These are phyloP conservation scores for Ganoderma leucocontextum DNA, from an alignment of 1,284 basidiomycete species.

Conservation along the genomic window DNA sequence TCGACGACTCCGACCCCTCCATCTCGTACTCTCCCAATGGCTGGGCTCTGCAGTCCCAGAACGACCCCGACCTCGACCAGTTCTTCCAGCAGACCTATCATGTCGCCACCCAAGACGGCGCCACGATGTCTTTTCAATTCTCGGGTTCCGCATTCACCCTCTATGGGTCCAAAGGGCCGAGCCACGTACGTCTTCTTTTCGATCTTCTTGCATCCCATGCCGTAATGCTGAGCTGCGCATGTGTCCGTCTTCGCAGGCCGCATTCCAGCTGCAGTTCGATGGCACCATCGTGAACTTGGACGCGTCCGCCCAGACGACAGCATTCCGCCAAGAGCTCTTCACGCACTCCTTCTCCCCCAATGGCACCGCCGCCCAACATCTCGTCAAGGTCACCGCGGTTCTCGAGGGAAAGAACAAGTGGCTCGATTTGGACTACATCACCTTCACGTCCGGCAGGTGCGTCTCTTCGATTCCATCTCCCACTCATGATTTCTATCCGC, in stretches of 20 bases:
- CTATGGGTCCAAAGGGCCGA: constrained; percentile 41
- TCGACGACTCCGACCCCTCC: constrained; percentile 41
- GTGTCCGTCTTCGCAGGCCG: constrained; percentile 29
- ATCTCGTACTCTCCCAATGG: constrained; percentile 36
- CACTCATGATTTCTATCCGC: background rate
- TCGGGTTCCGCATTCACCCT: constrained; percentile 36
- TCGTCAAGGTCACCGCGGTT: constrained; percentile 34
- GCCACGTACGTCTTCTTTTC: constrained; percentile 36
- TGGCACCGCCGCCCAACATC: constrained; percentile 26
- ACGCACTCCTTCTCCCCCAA: constrained; percentile 28
- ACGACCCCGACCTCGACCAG: constrained; percentile 31
- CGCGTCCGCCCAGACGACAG: constrained; percentile 30
- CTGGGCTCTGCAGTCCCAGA: constrained; percentile 37
- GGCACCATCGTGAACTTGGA: constrained; percentile 31
- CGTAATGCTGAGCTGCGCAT: background rate
- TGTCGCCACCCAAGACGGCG: constrained; percentile 37
- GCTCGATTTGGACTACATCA: constrained; percentile 43
- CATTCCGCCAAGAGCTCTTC: constrained; percentile 40
- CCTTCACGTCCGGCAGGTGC: constrained; percentile 34
- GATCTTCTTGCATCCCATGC: background rate
- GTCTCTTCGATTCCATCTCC: constrained; percentile 16
- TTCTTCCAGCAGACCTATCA: constrained; percentile 43
- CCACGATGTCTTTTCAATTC: constrained; percentile 36
- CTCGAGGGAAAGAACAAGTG: constrained; percentile 30
- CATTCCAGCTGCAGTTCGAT: constrained; percentile 39